phyloP scores from a whole-genome alignment of 23 red algal species.

The Pyropia yezoensis region DNA sequence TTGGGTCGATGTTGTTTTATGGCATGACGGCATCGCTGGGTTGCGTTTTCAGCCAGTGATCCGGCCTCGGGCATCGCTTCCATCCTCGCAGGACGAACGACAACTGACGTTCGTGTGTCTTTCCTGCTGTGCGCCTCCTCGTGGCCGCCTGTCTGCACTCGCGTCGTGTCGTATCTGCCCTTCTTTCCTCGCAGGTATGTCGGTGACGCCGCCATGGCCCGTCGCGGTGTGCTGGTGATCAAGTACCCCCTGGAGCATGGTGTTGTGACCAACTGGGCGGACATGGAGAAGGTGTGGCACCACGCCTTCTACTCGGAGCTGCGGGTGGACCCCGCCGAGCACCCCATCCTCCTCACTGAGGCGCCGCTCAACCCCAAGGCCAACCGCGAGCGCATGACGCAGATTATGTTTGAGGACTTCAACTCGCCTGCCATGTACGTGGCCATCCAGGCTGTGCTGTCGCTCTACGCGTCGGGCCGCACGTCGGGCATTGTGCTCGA shows the following conservation, averaged over 20 bases:
- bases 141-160: no score
- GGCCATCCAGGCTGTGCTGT: slow-evolving; percentile 98
- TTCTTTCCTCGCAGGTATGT: slow-evolving; percentile 4
- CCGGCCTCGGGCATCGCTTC: no score
- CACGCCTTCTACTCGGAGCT: slow-evolving; percentile 99
- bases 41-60: no score
- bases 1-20: no score
- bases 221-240: slow-evolving; percentile 90
- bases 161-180: no score
- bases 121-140: no score
- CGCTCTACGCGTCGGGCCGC: slow-evolving; percentile 95
- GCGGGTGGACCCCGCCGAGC: slow-evolving; percentile 84
- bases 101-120: no score
- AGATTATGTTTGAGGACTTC: slow-evolving; percentile 99
- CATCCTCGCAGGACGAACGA: no score
- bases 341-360: slow-evolving; percentile 94
- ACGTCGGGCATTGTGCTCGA: slow-evolving; percentile 99
- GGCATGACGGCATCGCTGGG: no score
- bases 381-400: slow-evolving; percentile 92
- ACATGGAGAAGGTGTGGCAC: slow-evolving; percentile 99
- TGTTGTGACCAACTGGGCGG: slow-evolving; percentile 98
- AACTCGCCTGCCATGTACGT: slow-evolving; percentile 98
- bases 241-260: slow-evolving; percentile 99
- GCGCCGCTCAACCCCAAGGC: slow-evolving; percentile 98
- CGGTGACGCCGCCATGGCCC: slow-evolving; percentile 90